phyloP scores from a whole-genome alignment of 2,329 filamentous ascomycete species.

The Fusarium mangiferae region DNA sequence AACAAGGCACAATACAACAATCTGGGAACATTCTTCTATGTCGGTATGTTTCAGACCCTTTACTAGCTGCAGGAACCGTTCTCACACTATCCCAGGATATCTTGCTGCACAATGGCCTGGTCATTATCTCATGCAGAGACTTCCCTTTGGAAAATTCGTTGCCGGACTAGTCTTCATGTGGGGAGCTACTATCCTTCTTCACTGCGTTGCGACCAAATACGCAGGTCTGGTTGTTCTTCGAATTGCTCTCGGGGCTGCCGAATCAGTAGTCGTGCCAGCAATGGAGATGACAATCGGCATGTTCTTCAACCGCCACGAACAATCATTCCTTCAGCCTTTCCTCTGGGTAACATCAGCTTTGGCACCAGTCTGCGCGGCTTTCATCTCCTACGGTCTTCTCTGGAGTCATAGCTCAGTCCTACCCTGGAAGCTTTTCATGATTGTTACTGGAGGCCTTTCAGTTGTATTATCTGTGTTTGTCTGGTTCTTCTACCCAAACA shows the following conservation, averaged over 20 bases:
- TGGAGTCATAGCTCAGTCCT: slow-evolving; percentile 47
- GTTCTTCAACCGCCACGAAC: slow-evolving; percentile 52
- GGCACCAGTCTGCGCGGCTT: slow-evolving; percentile 51
- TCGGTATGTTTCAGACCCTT: background rate
- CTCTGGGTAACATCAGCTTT: slow-evolving; percentile 48
- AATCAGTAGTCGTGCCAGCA: slow-evolving; percentile 52
- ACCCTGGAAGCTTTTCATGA: slow-evolving; percentile 54
- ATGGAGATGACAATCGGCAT: slow-evolving; percentile 55
- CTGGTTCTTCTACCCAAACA: slow-evolving; percentile 52
- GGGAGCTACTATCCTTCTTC: slow-evolving; percentile 51
- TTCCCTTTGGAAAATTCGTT: slow-evolving; percentile 52
- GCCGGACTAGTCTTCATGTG: slow-evolving; percentile 48
- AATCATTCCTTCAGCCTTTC: slow-evolving; percentile 47
- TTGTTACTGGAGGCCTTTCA: slow-evolving; percentile 51
- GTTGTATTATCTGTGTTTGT: slow-evolving; percentile 48
- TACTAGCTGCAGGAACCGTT: accelerated
- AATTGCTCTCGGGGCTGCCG: slow-evolving; percentile 49
- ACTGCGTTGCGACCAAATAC: slow-evolving; percentile 50
- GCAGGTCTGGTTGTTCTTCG: slow-evolving; percentile 51
- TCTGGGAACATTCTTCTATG: slow-evolving; percentile 10
- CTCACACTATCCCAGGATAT: background rate
- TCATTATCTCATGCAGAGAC: slow-evolving; percentile 45
- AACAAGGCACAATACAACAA: slow-evolving; percentile 18
- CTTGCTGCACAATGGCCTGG: slow-evolving; percentile 16
- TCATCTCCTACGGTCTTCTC: slow-evolving; percentile 55